A percentile compares a stretch with the other conserved stretches of the same genome.
These are phyloP conservation scores for Saprolegnia diclina DNA, from an alignment of 352 stramenopile species.

Conservation along the genomic window DNA sequence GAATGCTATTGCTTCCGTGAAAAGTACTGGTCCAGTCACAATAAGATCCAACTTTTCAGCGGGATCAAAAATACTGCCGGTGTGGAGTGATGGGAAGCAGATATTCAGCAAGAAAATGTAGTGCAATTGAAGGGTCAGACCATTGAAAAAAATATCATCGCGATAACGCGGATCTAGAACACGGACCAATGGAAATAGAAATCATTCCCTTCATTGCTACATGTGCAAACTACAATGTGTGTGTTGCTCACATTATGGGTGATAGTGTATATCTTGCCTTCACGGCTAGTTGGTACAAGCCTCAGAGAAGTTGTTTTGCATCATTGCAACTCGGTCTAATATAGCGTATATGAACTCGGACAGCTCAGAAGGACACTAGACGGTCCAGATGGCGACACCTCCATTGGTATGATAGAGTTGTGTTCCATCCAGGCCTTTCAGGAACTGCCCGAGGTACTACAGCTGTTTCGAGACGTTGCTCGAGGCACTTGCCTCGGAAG, in stretches of 20 bases:
- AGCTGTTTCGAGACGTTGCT: background rate
- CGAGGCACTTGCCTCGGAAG: slow-evolving; percentile 3
- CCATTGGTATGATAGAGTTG: slow-evolving; percentile 44
- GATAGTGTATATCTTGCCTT: slow-evolving; percentile 89
- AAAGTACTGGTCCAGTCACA: slow-evolving; percentile 87
- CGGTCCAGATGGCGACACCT: slow-evolving; percentile 85
- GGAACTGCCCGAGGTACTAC: too few relatives aligned
- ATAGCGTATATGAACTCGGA: slow-evolving; percentile 26
- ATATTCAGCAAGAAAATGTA: slow-evolving; percentile 27
- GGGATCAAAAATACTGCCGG: slow-evolving; percentile 77
- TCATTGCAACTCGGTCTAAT: slow-evolving; percentile 56
- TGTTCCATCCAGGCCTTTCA: slow-evolving; percentile 4
- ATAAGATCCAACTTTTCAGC: slow-evolving; percentile 82
- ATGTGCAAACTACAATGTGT: too few relatives aligned
- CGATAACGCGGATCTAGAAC: slow-evolving; percentile 88
- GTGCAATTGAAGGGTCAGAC: slow-evolving; percentile 55
- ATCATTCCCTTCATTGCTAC: slow-evolving; percentile 45
- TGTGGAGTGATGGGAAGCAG: slow-evolving; percentile 85
- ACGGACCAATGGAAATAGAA: slow-evolving; percentile 89
- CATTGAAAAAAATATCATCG: slow-evolving; percentile 88
- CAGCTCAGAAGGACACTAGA: slow-evolving; percentile 41
- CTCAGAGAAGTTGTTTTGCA: slow-evolving; percentile 76
- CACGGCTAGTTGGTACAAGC: slow-evolving; percentile 90
- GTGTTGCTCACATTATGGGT: slow-evolving; percentile 89
- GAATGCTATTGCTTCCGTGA: slow-evolving; percentile 71